Evolutionary conservation across 2,329 filamentous ascomycete species (phyloP).

Genomic region (Penicillium sclerotiorum): DNA sequence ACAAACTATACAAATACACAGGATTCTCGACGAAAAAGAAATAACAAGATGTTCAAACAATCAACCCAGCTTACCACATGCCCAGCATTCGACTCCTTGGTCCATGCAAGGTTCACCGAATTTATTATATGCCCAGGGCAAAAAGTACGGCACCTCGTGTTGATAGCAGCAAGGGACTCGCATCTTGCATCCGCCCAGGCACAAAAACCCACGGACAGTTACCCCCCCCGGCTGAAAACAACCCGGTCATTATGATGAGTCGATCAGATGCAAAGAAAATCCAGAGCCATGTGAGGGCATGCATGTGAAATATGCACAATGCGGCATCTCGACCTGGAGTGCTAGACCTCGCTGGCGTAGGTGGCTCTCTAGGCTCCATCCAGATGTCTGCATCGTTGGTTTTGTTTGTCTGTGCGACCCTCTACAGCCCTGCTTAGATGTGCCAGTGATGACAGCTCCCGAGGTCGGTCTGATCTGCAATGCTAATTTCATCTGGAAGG

Average conservation of each 20-base stretch:
- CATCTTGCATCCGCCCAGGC: slow-evolving; percentile 9
- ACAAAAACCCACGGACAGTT: background rate
- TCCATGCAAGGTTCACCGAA: slow-evolving; percentile 23
- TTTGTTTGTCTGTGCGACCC: slow-evolving; percentile 8
- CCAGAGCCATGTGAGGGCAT: slow-evolving; percentile 2
- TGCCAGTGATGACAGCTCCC: slow-evolving; percentile 22
- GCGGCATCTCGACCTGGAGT: slow-evolving; percentile 8
- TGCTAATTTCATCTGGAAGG: slow-evolving; percentile 15
- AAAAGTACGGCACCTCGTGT: slow-evolving; percentile 17
- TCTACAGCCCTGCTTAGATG: background rate
- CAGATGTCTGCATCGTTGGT: too few species aligned
- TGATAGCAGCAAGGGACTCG: slow-evolving; percentile 18
- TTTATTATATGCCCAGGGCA: slow-evolving; percentile 3
- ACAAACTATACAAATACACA: too few species aligned
- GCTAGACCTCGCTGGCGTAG: background rate
- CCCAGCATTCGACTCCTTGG: too few species aligned
- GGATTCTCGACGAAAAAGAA: too few species aligned
- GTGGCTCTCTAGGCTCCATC: slow-evolving; percentile 9
- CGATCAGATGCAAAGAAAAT: background rate
- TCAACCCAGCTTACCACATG: too few species aligned
- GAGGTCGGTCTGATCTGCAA: slow-evolving; percentile 12
- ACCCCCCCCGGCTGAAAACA: background rate
- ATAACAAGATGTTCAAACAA: too few species aligned
- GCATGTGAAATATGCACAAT: slow-evolving; percentile 22
- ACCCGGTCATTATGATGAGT: slow-evolving; percentile 6